Percentiles rank a stretch among this genome's conserved stretches.
Conservation (phyloP, 2,329 filamentous ascomycete species). For the Alternaria angustiovoidea region DNA sequence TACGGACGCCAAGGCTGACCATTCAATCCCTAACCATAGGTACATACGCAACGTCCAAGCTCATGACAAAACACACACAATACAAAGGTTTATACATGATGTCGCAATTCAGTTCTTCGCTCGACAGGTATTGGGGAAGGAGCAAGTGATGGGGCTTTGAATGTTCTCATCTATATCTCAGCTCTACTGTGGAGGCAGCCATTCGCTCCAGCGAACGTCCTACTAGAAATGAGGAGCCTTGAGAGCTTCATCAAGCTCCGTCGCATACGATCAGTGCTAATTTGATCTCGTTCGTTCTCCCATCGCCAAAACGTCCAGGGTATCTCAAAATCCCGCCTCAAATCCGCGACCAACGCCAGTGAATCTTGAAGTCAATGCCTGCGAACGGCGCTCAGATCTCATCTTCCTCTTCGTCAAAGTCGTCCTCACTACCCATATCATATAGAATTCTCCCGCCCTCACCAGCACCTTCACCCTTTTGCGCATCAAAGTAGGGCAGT, state of each 20-base stretch:
- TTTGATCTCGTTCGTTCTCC: background rate
- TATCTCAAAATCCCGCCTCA: slow-evolving; percentile 10
- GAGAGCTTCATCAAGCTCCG: background rate
- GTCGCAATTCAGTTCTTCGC: fast-evolving
- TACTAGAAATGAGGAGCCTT: background rate
- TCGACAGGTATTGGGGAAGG: no score
- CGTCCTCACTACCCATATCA: slow-evolving; percentile 95
- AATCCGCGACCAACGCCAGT: slow-evolving; percentile 6
- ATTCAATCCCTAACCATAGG: background rate
- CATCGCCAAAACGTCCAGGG: slow-evolving; percentile 16
- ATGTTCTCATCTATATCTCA: background rate
- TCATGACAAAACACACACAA: background rate
- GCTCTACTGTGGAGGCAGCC: background rate
- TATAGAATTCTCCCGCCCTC: slow-evolving; percentile 94
- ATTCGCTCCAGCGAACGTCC: background rate
- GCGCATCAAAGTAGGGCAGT: slow-evolving; percentile 95
- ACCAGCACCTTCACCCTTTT: slow-evolving; percentile 73
- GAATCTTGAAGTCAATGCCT: background rate
- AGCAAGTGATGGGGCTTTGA: no score
- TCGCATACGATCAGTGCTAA: background rate
- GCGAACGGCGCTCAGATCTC: slow-evolving; percentile 69
- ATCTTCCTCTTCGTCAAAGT: slow-evolving; percentile 96
- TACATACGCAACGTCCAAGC: background rate
- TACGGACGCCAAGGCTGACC: slow-evolving; percentile 17
- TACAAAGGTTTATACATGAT: background rate